phyloP scores from a whole-genome alignment of 768 basidiomycete genomes.

The Tulasnella sp. region DNA sequence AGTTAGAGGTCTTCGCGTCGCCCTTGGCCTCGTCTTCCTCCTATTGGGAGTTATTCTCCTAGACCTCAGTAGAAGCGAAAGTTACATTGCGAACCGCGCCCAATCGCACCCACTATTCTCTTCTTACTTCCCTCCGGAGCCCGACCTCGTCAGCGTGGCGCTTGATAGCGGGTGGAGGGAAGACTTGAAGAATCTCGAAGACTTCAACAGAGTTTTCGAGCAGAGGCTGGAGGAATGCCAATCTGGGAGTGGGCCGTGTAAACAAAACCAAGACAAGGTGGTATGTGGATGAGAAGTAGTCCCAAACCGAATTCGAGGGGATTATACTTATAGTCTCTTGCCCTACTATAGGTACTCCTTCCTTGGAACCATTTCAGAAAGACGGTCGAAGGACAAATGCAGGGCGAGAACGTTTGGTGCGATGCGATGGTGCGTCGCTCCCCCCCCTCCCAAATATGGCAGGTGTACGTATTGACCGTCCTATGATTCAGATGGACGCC shows the following conservation, averaged over 20 bases:
- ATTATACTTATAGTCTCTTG: not conserved
- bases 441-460: no score
- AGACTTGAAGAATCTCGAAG: not conserved
- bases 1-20: no score
- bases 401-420: slow-evolving; percentile 13
- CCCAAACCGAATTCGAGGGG: not conserved
- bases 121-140: not conserved
- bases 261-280: not conserved
- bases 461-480: not conserved
- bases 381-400: not conserved
- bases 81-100: no score
- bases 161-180: slow-evolving; percentile 5
- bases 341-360: not conserved
- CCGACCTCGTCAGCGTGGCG: not conserved
- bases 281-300: not conserved
- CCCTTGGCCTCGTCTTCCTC: no score
- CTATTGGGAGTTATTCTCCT: no score
- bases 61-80: no score
- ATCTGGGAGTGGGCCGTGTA: not conserved
- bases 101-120: no score
- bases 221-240: not conserved
- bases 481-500: not conserved
- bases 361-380: not conserved
- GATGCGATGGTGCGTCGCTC: not conserved
- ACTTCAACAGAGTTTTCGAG: not conserved